Conservation (phyloP, 352 stramenopile genomes). For the Thalassiosira delicatula region DNA sequence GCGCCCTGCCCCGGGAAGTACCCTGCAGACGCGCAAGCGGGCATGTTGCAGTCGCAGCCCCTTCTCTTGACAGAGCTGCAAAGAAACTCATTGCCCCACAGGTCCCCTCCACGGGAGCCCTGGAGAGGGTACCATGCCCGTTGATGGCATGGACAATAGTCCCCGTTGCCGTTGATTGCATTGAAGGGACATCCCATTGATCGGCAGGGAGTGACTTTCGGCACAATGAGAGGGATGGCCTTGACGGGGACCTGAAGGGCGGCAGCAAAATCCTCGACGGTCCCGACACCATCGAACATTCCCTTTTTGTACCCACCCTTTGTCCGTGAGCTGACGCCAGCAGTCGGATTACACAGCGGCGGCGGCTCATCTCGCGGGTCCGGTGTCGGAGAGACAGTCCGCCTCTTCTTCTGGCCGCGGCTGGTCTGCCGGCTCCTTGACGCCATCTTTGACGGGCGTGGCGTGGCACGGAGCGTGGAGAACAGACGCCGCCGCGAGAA, state of each 20-base stretch:
- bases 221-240: neutral
- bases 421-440: too few relatives aligned
- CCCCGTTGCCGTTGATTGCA: neutral
- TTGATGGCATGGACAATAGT: neutral
- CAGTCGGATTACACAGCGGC: too few relatives aligned
- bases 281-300: neutral
- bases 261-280: neutral
- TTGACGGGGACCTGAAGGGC: neutral
- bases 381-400: too few relatives aligned
- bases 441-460: too few relatives aligned
- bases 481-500: too few relatives aligned
- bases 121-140: neutral
- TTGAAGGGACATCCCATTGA: conserved; percentile 3
- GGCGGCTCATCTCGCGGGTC: too few relatives aligned
- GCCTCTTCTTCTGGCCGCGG: too few relatives aligned
- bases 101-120: neutral
- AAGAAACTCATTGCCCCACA: conserved; percentile 3
- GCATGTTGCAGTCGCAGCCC: neutral
- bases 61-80: neutral
- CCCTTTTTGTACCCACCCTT: conserved; percentile 1
- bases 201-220: neutral
- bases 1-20: conserved; percentile 1
- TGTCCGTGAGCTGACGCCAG: too few relatives aligned
- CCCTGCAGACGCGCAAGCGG: neutral
- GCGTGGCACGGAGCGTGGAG: too few relatives aligned